Base-by-base conservation (phyloP, 1,284 basidiomycete genomes). In the Ustilago crameri region DNA sequence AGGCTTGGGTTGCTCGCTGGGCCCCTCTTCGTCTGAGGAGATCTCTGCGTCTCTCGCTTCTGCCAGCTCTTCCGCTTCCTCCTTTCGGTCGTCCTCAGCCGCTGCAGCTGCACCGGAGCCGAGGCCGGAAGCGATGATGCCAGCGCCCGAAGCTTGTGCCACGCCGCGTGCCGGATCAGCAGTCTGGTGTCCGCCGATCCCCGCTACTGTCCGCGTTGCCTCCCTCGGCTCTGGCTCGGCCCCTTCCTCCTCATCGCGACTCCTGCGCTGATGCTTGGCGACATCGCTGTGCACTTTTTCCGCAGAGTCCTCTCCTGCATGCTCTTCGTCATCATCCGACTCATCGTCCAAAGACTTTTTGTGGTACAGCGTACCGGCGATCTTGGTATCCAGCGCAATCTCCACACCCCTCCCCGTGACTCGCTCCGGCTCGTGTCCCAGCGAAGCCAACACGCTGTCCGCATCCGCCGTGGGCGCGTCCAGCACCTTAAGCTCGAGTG, bases 381-480 rank as follows among this genome's bases (percentile, higher is more conserved):
- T 76, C 23, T 70, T 63, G 3, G 78, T 78, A 49, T 80, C 78
- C 15, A 68, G 27, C 7, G 78, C 78, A 9, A 80, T 41, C 45
- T 63, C 56, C 23, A 75, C 63, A 2, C 77, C 78, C 20, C 63
- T 38, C 0, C 78, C 78, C 14, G 78, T 80, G 14, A 79, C 77
- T 3, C 71, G 46, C 23, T 78, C 75, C 3, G 74, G 58, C 24
- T 79, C 75, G 38, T 78, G 76, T 5, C 81, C 81, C 22, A 82
- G 49, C 14, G 72, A 75, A 1, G 78, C 74, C 23, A 82, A 65
- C 12, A 82, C 80, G 15, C 70, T 79, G 44, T 77, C 76, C 14
- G 84, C 84, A 79, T 85, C 85, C 3, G 93, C 93, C 0, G 92
- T 91, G 0, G 92, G 91, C 7, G 91, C 91, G 82, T 97, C 95